Conservation (phyloP, 1,284 basidiomycete species). For the Mycosarcoma mackinlayi region DNA sequence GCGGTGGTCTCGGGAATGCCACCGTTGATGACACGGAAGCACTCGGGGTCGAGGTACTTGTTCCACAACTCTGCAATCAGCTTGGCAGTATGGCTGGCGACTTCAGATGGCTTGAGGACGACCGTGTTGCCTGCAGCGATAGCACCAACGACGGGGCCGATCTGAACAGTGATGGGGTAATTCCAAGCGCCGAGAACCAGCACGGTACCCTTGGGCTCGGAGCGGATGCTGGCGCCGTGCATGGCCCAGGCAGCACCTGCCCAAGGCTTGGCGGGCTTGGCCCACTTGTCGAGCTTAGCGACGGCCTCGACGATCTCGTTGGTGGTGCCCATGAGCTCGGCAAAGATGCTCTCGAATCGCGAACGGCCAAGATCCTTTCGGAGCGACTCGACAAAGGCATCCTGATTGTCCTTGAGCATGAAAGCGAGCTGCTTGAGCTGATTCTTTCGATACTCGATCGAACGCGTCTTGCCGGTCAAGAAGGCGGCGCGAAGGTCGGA, state of each 20-base stretch:
- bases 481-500: conserved; percentile 72
- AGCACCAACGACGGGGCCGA: conserved; percentile 69
- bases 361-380: conserved; percentile 73
- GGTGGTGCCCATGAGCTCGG: conserved; percentile 64
- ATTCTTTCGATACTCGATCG: conserved; percentile 74
- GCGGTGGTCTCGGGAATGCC: conserved; percentile 79
- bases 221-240: conserved; percentile 64
- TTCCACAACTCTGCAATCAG: conserved; percentile 80
- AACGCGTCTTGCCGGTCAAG: conserved; percentile 72
- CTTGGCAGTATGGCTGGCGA: conserved; percentile 76
- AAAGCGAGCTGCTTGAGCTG: conserved; percentile 77
- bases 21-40: conserved; percentile 81
- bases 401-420: conserved; percentile 75
- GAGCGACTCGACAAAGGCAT: conserved; percentile 72
- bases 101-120: conserved; percentile 77
- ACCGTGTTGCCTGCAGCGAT: conserved; percentile 69
- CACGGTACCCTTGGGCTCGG: conserved; percentile 69
- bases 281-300: conserved; percentile 73
- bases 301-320: conserved; percentile 77
- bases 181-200: conserved; percentile 71
- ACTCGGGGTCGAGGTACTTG: conserved; percentile 82
- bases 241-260: conserved; percentile 64
- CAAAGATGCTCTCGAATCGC: conserved; percentile 66
- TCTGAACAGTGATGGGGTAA: conserved; percentile 64
- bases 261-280: conserved; percentile 63